phyloP scores from a whole-genome alignment of 169 alveolate genomes.

The Ichthyophthirius multifiliis region DNA sequence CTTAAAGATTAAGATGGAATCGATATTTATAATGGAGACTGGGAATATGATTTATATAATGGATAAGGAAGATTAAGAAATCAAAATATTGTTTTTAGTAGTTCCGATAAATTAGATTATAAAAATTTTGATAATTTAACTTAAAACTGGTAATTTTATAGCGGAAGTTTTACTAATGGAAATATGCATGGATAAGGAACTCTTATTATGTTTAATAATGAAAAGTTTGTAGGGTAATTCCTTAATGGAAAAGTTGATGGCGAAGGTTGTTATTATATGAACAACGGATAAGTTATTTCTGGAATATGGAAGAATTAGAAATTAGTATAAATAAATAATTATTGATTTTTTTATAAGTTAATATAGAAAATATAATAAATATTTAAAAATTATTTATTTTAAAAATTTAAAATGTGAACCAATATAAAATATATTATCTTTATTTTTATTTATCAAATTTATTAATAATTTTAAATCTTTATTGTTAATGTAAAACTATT shows the following conservation, averaged over 20 bases:
- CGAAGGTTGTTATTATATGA: neutral
- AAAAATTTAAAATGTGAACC: no score
- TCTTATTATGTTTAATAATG: neutral
- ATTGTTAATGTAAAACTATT: no score
- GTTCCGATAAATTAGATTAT: neutral
- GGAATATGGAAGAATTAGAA: constrained; percentile 12
- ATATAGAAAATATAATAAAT: no score
- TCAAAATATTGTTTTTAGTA: neutral
- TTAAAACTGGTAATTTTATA: neutral
- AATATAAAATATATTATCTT: no score
- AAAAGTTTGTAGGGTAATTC: constrained; percentile 10
- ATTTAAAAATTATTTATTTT: no score
- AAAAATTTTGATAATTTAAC: neutral
- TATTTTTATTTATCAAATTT: no score
- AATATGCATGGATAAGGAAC: neutral
- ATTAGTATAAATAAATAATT: no score
- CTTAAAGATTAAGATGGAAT: neutral
- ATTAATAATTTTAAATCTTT: no score
- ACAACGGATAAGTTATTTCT: neutral
- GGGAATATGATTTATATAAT: constrained; percentile 6
- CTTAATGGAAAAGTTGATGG: constrained; percentile 4
- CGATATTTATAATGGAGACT: neutral
- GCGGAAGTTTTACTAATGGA: neutral
- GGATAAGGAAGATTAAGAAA: constrained; percentile 4
- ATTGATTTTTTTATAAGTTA: no score